Conservation (phyloP, 345 rosid genomes). For the rapeseed (Brassica napus) region DNA sequence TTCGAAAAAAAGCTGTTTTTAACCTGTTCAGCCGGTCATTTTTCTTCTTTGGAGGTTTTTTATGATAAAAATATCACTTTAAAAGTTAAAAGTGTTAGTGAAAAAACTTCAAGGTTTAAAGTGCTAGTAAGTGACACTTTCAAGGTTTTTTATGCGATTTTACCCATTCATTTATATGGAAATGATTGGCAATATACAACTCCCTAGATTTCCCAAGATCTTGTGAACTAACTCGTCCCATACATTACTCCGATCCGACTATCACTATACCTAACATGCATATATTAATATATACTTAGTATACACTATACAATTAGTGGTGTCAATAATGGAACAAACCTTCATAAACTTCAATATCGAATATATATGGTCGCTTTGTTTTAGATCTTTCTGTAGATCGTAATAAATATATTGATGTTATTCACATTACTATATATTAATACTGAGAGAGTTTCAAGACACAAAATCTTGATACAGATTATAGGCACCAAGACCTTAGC, state of each 20-base stretch:
- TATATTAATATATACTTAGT: background rate
- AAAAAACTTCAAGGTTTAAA: too few relatives aligned
- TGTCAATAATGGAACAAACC: conserved; percentile 26
- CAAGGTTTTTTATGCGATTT: too few relatives aligned
- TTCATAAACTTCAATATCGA: conserved; percentile 11
- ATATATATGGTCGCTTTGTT: conserved; percentile 34
- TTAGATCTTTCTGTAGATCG: conserved; percentile 1
- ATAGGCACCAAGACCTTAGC: conserved; percentile 5
- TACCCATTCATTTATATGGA: background rate
- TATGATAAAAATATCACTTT: too few relatives aligned
- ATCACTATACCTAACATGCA: conserved; percentile 24
- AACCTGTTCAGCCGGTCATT: too few relatives aligned
- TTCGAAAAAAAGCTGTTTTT: too few relatives aligned
- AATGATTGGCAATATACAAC: conserved; percentile 33
- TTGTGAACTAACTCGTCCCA: conserved; percentile 29
- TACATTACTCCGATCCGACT: conserved; percentile 35
- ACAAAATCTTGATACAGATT: conserved; percentile 33
- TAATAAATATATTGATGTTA: conserved; percentile 8
- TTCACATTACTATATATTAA: background rate
- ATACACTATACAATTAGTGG: conserved; percentile 17
- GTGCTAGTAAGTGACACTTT: too few relatives aligned
- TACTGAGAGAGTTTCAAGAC: conserved; percentile 20
- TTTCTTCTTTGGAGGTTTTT: too few relatives aligned
- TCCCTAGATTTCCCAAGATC: conserved; percentile 38
- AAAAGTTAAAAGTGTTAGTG: too few relatives aligned